A percentile compares a stretch with the other conserved stretches of the same genome.
Evolutionary conservation across 768 basidiomycete genomes (phyloP).

Genomic region (Gymnopilus junonius): DNA sequence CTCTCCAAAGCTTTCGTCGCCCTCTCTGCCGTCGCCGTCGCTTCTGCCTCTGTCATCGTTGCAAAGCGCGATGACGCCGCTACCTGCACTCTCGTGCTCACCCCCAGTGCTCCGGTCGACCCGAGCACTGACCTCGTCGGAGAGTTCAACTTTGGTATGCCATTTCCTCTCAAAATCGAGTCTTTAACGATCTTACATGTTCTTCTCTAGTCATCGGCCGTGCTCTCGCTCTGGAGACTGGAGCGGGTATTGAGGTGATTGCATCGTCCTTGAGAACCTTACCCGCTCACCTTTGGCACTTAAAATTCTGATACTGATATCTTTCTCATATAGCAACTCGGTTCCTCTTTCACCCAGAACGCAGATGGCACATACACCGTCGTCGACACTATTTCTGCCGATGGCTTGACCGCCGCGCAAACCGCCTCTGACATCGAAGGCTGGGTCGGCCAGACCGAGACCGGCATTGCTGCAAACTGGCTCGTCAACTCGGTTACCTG

Average conservation of each 20-base stretch:
- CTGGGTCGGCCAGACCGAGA: conserved; percentile 6
- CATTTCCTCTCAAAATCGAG: too few relatives aligned
- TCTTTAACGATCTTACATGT: too few relatives aligned
- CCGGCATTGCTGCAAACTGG: conserved; percentile 8
- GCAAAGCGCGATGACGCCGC: conserved; percentile 1
- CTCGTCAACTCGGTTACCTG: conserved; percentile 4
- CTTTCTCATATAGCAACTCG: background rate
- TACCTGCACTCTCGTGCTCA: conserved; percentile 6
- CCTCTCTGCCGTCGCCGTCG: background rate
- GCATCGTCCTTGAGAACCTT: background rate
- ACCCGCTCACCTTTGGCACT: background rate
- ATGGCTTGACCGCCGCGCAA: conserved; percentile 4
- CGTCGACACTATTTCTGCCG: conserved; percentile 1
- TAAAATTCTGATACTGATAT: background rate
- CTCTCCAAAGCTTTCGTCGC: background rate
- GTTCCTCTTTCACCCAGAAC: conserved; percentile 1
- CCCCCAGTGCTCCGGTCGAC: conserved; percentile 1
- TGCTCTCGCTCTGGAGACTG: background rate
- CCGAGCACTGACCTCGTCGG: background rate
- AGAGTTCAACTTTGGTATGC: conserved; percentile 11
- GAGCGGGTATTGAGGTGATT: conserved; percentile 2
- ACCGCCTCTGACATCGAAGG: conserved; percentile 6
- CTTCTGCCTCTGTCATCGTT: background rate
- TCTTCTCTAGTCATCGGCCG: background rate
- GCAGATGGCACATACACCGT: conserved; percentile 3